Evolutionary conservation across 2,329 filamentous ascomycete species (phyloP), one percentile per base, ranked within the genome.

Genomic region (Aspergillus caelatus): DNA sequence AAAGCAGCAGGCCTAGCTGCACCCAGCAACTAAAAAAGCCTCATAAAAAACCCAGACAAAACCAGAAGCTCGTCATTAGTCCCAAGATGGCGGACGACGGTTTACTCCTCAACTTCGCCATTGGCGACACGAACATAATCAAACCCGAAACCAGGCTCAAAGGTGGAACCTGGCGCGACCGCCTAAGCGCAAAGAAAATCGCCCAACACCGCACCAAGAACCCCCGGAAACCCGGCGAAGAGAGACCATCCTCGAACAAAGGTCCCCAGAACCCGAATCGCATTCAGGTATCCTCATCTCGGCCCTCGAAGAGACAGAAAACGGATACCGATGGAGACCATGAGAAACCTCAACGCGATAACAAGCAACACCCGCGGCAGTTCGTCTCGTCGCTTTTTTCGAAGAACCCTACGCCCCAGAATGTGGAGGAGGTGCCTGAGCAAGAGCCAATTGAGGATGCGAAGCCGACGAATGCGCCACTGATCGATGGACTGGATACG

Each of bases 371-470:
- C 63, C 81, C 82, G 30, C 82, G 83, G 59, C 88, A 92, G 70
- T 86, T 98, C 63, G 90, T 97, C 28, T 98, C 95, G 7, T 94
- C 93, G 14, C 85, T 99, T 2, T 99, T 98, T 80, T 92, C 93
- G 1, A 94, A 89, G 78, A 99, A 98, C 67, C 94, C 94, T 0
- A 80, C 84, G 5, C 85, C 92, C 4, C 90, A 87, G 65, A 91
- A 88, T 1, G 84, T 85, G 4, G 69, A 69, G 16, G 70, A 75
- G 16, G 69, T 71, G 1, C 70, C 73, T 3, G 57, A 70, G 16
- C 77, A 81, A 3, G 65, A 68, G 12, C 64, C 68, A 9, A 36
- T 59, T 7, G 85, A 87, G 53, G 75, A 77, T 19, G 70, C 71
- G 39, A 88, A 91, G 64, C 90, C 95, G 0, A 96, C 94, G 0